Base-by-base conservation (phyloP, 2,329 filamentous ascomycete species). In the Cryphonectria radicalis region DNA sequence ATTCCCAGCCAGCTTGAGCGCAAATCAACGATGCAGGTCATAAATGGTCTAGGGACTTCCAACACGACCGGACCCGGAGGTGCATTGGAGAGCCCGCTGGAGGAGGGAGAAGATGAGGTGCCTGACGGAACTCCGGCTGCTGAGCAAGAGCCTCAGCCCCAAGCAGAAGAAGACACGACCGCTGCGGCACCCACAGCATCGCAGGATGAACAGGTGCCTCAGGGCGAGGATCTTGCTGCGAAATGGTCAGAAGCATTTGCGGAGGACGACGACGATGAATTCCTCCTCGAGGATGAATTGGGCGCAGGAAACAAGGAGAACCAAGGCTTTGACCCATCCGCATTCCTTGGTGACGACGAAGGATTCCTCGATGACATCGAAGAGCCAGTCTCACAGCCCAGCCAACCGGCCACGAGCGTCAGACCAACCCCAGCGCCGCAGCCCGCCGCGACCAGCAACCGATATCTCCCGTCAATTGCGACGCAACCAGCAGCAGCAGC, bases 221-320 rank as follows among this genome's bases (percentile, higher is more conserved):
- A 76, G 6, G 83, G 87, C 8, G 87, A 91, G 59, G 92, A 95
- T 77, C 80, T 96, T 57, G 91, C 92, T 63, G 92, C 92, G 25
- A 91, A 93, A 75, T 97, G 95, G 93, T 89, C 93, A 74, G 92
- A 93, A 63, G 93, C 93, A 60, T 88, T 98, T 76, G 93, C 84
- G 19, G 92, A 93, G 65, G 92, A 95, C 74, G 90, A 94, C 72
- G 84, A 90, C 64, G 90, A 90, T 35, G 85, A 85, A 35, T 86
- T 90, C 59, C 84, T 93, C 17, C 79, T 90, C 3, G 88, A 71
- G 43, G 72, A 89, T 13, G 89, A 93, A 43, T 81, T 85, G 19
- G 78, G 80, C 1, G 78, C 79, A 37, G 70, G 67, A 22, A 65
- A 42, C 25, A 65, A 73, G 7, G 83, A 83, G 46, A 72, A 77